A percentile compares a stretch with the other conserved stretches of the same genome.
Evolutionary conservation across 257 asterid genomes (phyloP).

Genomic region (Fraxinus cuspidata): DNA sequence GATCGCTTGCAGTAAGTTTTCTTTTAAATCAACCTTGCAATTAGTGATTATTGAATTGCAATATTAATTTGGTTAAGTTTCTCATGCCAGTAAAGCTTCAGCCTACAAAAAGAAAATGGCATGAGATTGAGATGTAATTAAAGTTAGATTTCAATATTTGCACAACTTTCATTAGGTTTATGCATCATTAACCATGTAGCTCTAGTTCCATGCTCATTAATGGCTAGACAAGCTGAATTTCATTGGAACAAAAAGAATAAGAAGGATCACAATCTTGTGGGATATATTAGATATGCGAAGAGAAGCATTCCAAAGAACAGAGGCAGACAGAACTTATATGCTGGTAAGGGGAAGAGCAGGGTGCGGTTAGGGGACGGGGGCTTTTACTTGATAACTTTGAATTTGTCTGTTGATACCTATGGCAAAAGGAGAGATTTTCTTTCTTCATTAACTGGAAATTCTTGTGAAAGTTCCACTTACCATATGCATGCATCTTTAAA

Average conservation of each 20-base stretch:
- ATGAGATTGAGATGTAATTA: neutral
- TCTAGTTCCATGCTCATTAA: neutral
- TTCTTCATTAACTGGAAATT: neutral
- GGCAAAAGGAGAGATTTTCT: neutral
- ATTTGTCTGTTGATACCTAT: neutral
- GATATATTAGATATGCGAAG: neutral
- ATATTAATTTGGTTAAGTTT: conserved; percentile 4
- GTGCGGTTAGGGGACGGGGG: neutral
- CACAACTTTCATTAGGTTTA: too few relatives aligned
- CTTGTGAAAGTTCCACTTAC: neutral
- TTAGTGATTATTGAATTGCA: conserved; percentile 13
- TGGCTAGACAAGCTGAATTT: neutral
- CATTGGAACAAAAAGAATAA: neutral
- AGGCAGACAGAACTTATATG: neutral
- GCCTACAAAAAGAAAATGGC: neutral
- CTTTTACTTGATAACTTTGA: neutral
- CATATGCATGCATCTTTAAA: neutral
- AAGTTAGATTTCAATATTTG: too few relatives aligned
- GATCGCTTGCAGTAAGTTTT: conserved; percentile 84
- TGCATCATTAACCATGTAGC: too few relatives aligned
- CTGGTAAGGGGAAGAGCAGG: neutral
- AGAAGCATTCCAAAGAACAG: neutral
- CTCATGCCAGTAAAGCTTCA: neutral
- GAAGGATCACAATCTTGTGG: neutral
- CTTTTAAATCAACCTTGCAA: conserved; percentile 18